These are phyloP conservation scores for Glycine latifolia DNA, from an alignment of 306 rosid genomes.

Conservation along the genomic window DNA sequence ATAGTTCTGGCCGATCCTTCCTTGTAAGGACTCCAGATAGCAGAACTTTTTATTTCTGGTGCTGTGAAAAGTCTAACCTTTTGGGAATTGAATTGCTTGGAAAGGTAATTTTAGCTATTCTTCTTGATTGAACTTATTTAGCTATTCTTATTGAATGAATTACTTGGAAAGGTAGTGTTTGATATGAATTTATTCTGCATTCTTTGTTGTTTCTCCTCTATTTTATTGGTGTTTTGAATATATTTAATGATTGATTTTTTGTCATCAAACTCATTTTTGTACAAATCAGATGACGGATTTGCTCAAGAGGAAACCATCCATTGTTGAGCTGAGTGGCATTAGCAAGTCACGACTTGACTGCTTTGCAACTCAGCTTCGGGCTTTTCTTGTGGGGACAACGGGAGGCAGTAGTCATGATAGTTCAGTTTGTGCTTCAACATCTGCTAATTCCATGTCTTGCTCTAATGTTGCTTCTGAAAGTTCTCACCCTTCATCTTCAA, in stretches of 20 bases:
- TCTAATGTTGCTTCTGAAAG: conserved; percentile 55
- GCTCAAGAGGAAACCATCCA: conserved; percentile 78
- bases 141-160: not conserved
- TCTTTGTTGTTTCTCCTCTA: conserved; percentile 18
- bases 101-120: conserved; percentile 62
- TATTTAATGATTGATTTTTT: not conserved
- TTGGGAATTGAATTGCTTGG: conserved; percentile 82
- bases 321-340: conserved; percentile 91
- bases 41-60: conserved; percentile 75
- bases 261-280: conserved; percentile 15
- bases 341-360: conserved; percentile 85
- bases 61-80: conserved; percentile 90
- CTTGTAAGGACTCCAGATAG: conserved; percentile 60
- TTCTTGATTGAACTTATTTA: not conserved
- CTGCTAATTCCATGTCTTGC: conserved; percentile 44
- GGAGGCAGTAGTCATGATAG: conserved; percentile 50
- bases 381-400: conserved; percentile 84
- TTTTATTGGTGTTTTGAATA: not conserved
- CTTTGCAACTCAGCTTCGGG: conserved; percentile 90
- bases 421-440: conserved; percentile 46
- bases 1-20: conserved; percentile 85
- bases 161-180: not conserved
- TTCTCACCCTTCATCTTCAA: conserved; percentile 59
- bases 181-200: not conserved
- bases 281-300: conserved; percentile 79